Evolutionary conservation across 352 stramenopile species (phyloP), one percentile per base, ranked within the genome.

Genomic region (Globisporangium radiosum): DNA sequence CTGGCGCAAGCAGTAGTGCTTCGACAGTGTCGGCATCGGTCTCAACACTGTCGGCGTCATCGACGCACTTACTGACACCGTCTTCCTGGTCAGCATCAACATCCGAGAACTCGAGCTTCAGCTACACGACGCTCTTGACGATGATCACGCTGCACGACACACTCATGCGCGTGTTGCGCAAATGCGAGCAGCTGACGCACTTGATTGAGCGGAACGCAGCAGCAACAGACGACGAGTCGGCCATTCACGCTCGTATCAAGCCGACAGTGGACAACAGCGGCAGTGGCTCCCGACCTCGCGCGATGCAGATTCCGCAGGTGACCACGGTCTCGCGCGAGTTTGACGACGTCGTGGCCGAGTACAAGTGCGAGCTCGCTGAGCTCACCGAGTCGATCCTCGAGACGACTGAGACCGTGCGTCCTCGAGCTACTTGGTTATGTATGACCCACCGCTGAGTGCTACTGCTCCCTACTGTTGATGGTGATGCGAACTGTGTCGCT

Each of bases 361-460:
- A 63, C 64, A 86, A 86, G 37, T 66, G 77, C 15, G 60, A 78
- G 33, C 66, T 88, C 44, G 78, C 75, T 1, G 66, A 81, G 56
- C 61, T 88, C 39, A 82, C 72, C 4, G 78, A 88, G 25, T 75
- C 60, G 39, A 68, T 88, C n/a, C 19, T 81, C 9, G 76, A 88
- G 6, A 71, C 71, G 19, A 57, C 74, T 7, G 75, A 85, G 45
- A 55, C 56, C 36, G 14, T 53, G 14, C n/a, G 11, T 44, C 7
- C 40, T 44, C 7, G 40, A 13, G 40, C 40, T 44, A 44, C 1
- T 44, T 1, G 7, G 40, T 44, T 7, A 7, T 44, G 40, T 25
- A 44, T 44, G 40, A 1, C 47, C 2, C 11, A 11, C 40, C 1
- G 11, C 40, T 44, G 40, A 44, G 40, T 44, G 40, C 11, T 44